Conservation (phyloP, 1,139 yeast species). For the Trichomonascaceae sp. region DNA sequence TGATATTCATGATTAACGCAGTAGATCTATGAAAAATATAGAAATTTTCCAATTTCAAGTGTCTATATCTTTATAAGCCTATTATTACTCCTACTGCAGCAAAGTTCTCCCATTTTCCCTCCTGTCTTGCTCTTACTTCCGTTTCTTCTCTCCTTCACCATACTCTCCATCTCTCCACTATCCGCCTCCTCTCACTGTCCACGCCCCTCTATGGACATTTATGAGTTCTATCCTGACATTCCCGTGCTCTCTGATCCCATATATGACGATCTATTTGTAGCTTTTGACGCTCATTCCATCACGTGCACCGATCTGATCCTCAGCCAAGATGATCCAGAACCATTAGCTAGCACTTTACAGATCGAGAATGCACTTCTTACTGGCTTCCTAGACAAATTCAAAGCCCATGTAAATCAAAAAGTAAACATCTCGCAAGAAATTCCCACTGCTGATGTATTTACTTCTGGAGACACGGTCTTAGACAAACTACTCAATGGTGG, state of each 20-base stretch:
- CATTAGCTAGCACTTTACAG: conserved; percentile 42
- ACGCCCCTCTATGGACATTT: conserved; percentile 13
- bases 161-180: background rate
- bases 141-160: background rate
- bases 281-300: conserved; percentile 28
- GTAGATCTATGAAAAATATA: too few relatives aligned
- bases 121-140: too few relatives aligned
- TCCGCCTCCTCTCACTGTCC: background rate
- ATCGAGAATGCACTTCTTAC: conserved; percentile 43
- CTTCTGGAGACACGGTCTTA: conserved; percentile 55
- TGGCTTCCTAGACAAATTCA: conserved; percentile 12
- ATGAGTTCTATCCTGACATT: conserved; percentile 16
- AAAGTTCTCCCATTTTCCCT: too few relatives aligned
- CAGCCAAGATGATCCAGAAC: conserved; percentile 36
- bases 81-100: too few relatives aligned
- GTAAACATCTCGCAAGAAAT: conserved; percentile 8
- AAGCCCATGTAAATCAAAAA: background rate
- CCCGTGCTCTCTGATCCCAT: conserved; percentile 16
- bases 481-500: conserved; percentile 67
- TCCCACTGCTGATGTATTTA: conserved; percentile 36
- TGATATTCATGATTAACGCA: background rate
- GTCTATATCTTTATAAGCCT: too few relatives aligned
- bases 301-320: conserved; percentile 40
- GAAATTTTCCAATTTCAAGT: too few relatives aligned
- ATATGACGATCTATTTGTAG: conserved; percentile 25